Evolutionary conservation across 2,329 filamentous ascomycete species (phyloP), one percentile per base, ranked within the genome.

Genomic region (Akanthomyces dipterigenus): DNA sequence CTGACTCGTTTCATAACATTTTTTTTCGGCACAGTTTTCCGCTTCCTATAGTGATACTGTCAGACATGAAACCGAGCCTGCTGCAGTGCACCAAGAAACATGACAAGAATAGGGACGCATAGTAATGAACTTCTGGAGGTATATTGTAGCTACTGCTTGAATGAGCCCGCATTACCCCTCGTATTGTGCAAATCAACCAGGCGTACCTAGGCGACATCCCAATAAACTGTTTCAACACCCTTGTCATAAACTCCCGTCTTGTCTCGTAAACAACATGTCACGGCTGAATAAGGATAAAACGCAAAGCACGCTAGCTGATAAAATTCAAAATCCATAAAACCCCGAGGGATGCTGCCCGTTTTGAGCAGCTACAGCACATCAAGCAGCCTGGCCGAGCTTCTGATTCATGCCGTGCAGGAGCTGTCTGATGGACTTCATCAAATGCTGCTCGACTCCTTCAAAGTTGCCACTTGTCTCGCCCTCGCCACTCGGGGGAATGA

Each of bases 351-450:
- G 31, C 16, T 49, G 22, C 34, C 22, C 16, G 12, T 34, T 40
- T n/a, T 3, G 45, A 28, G 45, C 45, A 58, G 18, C 55, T 46
- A 31, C 9, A 7, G 20, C n/a, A 26, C 28, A 57, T 26, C 14
- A 7, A 11, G 28, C 11, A 16, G n/a, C 12, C 34, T 49, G 20
- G 46, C 57, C 57, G 34, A 76, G 63, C 64, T 75, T 75, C 64
- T 75, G 73, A 61, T 77, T 73, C 71, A 78, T 73, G 3, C 75
- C 75, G 26, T 67, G 67, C 22, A 78, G 68, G 9, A 78, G 70
- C 62, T 75, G 72, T 16, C 72, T 70, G 60, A 77, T 71, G 11
- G 74, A 75, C 61, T 73, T 73, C 64, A 78, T 77, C 16, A 78
- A 67, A 53, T 76, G 73, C 64, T 73, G 70, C 68, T 78, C 76